phyloP scores from a whole-genome alignment of 2,329 filamentous ascomycete species.

The Gyromitra esculenta region DNA sequence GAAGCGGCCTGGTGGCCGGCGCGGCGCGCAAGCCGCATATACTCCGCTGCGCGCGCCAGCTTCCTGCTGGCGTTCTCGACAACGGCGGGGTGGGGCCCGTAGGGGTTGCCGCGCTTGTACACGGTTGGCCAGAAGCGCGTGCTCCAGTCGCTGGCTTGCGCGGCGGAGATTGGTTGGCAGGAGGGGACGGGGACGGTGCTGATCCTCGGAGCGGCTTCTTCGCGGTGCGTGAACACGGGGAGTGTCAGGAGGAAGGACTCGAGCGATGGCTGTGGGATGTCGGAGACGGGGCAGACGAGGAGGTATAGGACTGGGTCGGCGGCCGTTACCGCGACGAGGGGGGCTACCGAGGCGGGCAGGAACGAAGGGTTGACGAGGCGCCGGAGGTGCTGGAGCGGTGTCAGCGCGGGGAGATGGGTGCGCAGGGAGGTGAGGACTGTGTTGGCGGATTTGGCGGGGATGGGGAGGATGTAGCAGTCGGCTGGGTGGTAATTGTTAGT shows the following conservation, averaged over 20 bases:
- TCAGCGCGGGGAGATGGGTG: conserved; percentile 47
- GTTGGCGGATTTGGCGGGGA: conserved; percentile 77
- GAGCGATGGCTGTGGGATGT: conserved; percentile 68
- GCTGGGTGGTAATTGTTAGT: conserved; percentile 63
- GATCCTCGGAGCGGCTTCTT: conserved; percentile 66
- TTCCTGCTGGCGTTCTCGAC: conserved; percentile 74
- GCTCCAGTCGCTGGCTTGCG: conserved; percentile 79
- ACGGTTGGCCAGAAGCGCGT: conserved; percentile 83
- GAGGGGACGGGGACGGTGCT: conserved; percentile 75
- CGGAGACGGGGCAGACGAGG: conserved; percentile 65
- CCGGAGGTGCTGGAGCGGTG: conserved; percentile 64
- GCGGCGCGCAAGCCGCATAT: conserved; percentile 73
- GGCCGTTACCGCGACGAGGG: conserved; percentile 67
- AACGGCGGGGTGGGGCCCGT: conserved; percentile 81
- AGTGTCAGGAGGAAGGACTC: conserved; percentile 61
- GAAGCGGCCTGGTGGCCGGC: conserved; percentile 70
- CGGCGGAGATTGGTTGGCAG: conserved; percentile 76
- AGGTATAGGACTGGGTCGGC: conserved; percentile 63
- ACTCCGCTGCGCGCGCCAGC: conserved; percentile 71
- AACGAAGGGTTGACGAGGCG: conserved; percentile 69
- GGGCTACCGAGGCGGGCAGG: conserved; percentile 68
- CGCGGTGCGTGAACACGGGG: conserved; percentile 60
- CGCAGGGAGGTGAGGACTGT: conserved; percentile 74
- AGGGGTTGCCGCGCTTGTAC: conserved; percentile 87
- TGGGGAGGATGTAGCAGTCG: conserved; percentile 75